Conservation (phyloP, 371 early-diverging fungal genomes). For the Saksenaea oblongispora region DNA sequence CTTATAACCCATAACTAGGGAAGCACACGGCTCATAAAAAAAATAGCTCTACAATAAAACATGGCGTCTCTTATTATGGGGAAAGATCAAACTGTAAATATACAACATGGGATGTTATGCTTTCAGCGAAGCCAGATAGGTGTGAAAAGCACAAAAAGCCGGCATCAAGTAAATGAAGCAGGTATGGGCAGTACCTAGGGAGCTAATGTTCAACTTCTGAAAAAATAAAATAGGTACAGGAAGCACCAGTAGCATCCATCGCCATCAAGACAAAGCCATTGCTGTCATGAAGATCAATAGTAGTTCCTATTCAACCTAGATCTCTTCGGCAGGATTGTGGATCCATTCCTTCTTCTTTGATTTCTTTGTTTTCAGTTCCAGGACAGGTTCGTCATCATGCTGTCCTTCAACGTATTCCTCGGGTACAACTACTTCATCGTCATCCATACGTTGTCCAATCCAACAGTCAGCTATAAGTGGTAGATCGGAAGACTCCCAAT, state of each 20-base stretch:
- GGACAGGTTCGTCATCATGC: slow-evolving; percentile 11
- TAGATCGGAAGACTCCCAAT: slow-evolving; percentile 19
- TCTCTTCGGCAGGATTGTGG: slow-evolving; percentile 21
- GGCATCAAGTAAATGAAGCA: too few species aligned
- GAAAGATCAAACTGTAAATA: too few species aligned
- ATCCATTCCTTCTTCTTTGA: slow-evolving; percentile 20
- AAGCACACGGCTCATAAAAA: background rate
- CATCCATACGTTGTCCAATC: slow-evolving; percentile 19
- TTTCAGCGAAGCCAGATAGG: too few species aligned
- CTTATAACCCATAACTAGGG: background rate
- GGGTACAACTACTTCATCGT: slow-evolving; percentile 17
- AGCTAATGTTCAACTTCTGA: too few species aligned
- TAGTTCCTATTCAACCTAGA: background rate
- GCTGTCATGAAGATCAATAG: background rate
- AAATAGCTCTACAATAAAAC: background rate
- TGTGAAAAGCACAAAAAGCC: too few species aligned
- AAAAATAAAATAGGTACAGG: too few species aligned
- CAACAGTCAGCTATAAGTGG: slow-evolving; percentile 21
- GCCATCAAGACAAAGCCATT: background rate
- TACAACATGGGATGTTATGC: too few species aligned
- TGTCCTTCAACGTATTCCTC: slow-evolving; percentile 12
- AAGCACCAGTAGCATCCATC: too few species aligned
- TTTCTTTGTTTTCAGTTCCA: slow-evolving; percentile 11
- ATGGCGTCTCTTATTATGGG: too few species aligned
- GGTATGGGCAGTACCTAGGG: too few species aligned